Conservation (phyloP, 2,329 filamentous ascomycete genomes). For the Diaporthe sp. region DNA sequence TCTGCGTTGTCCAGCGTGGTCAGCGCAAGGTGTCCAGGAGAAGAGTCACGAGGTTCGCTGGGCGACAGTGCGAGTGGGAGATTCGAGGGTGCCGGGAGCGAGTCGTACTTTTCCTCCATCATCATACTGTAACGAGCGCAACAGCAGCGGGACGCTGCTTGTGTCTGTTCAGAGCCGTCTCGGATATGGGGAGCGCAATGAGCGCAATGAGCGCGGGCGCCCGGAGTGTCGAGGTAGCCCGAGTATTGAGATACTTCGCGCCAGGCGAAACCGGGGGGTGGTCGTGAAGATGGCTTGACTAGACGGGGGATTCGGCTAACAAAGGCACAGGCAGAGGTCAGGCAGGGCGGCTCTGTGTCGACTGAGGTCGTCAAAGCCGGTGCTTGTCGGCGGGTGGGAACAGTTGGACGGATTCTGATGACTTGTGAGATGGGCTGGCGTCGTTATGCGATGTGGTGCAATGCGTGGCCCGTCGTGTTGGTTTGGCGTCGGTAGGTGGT, state of each 20-base stretch:
- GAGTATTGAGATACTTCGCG: constrained; percentile 31
- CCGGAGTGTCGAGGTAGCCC: constrained; percentile 31
- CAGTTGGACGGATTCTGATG: not conserved
- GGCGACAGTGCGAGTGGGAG: not conserved
- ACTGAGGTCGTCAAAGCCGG: not conserved
- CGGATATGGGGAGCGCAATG: constrained; percentile 25
- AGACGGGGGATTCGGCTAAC: constrained; percentile 17
- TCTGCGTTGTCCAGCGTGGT: constrained; percentile 59
- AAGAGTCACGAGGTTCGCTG: not conserved
- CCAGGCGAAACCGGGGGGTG: constrained; percentile 32
- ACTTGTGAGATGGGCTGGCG: constrained; percentile 1
- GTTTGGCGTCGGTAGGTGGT: constrained; percentile 8
- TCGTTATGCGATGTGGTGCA: constrained; percentile 29
- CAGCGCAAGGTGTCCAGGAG: constrained; percentile 45
- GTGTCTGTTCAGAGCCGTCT: constrained; percentile 29
- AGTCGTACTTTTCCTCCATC: constrained; percentile 61
- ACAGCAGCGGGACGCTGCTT: constrained; percentile 41
- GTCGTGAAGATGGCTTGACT: not conserved
- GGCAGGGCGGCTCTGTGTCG: constrained; percentile 14
- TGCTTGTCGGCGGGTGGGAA: not conserved
- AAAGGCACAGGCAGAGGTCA: constrained; percentile 28
- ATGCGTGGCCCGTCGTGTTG: constrained; percentile 20
- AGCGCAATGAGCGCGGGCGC: constrained; percentile 34
- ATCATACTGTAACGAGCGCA: constrained; percentile 52
- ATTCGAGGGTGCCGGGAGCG: constrained; percentile 2